Evolutionary conservation across 1,284 basidiomycete species (phyloP).

Genomic region (Ustilago nuda): DNA sequence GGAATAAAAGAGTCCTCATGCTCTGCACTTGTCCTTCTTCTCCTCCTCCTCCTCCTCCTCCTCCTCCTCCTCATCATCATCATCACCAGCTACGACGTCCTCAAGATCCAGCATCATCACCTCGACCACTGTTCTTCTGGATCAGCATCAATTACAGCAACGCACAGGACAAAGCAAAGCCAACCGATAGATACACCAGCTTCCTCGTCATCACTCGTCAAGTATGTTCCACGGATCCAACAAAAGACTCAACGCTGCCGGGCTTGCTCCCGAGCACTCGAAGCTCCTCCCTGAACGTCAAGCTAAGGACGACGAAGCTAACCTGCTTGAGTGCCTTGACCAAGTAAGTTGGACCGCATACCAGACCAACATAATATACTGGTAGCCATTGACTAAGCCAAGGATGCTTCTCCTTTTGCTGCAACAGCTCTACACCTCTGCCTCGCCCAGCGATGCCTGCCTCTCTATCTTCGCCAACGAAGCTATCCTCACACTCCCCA

Average conservation of each 20-base stretch:
- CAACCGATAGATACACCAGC: background rate
- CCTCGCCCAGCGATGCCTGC: constrained; percentile 30
- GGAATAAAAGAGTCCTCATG: constrained; percentile 12
- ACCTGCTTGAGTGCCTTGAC: constrained; percentile 53
- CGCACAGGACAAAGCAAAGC: background rate
- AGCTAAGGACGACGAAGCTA: constrained; percentile 54
- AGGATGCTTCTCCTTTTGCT: background rate
- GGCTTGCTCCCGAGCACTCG: constrained; percentile 66
- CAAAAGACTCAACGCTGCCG: constrained; percentile 66
- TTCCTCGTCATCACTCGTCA: constrained; percentile 18
- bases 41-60: background rate
- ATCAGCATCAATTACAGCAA: background rate
- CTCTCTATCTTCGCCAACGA: constrained; percentile 59
- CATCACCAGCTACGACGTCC: constrained; percentile 8
- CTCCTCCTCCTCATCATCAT: constrained; percentile 5
- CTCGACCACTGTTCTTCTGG: background rate
- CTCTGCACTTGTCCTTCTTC: background rate
- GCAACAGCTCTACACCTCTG: constrained; percentile 53
- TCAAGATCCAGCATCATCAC: constrained; percentile 12
- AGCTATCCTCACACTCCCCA: constrained; percentile 62
- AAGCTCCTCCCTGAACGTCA: constrained; percentile 66
- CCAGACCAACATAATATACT: background rate
- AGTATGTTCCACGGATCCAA: constrained; percentile 61
- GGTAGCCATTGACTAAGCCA: constrained; percentile 1
- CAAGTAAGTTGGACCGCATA: constrained; percentile 32